Conservation (phyloP, 768 basidiomycete species). For the Naganishia onofrii region DNA sequence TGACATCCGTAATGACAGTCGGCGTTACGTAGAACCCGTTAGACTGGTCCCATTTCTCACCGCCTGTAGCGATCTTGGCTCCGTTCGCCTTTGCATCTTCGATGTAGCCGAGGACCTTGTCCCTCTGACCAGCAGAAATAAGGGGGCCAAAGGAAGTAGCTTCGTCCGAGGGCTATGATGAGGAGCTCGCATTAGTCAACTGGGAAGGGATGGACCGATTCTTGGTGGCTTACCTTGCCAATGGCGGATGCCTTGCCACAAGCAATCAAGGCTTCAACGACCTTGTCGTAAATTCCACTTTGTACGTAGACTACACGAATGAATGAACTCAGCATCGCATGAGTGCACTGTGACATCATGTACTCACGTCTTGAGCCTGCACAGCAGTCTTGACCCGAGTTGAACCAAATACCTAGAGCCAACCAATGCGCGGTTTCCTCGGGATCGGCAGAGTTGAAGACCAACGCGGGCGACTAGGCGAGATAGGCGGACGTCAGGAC, state of each 20-base stretch:
- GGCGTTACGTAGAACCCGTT: conserved; percentile 86
- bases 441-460: conserved; percentile 83
- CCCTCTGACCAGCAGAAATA: conserved; percentile 46
- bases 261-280: conserved; percentile 55
- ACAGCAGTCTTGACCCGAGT: conserved; percentile 75
- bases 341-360: neutral
- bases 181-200: neutral
- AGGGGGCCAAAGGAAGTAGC: conserved; percentile 49
- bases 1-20: conserved; percentile 70
- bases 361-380: conserved; percentile 66
- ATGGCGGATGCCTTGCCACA: conserved; percentile 46
- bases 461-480: conserved; percentile 53
- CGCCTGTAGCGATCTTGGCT: conserved; percentile 66
- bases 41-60: conserved; percentile 58
- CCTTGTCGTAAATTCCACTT: conserved; percentile 60
- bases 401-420: conserved; percentile 71
- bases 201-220: neutral
- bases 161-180: conserved; percentile 43
- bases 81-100: conserved; percentile 69
- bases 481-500: conserved; percentile 32
- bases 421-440: conserved; percentile 76
- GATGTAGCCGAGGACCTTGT: conserved; percentile 69
- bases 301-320: conserved; percentile 19
- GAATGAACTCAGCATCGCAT: neutral
- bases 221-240: conserved; percentile 37